Evolutionary conservation across 78 protist genomes (phyloP), one percentile per base, ranked within the genome.

Genomic region (Dictyostelium intermedium): DNA sequence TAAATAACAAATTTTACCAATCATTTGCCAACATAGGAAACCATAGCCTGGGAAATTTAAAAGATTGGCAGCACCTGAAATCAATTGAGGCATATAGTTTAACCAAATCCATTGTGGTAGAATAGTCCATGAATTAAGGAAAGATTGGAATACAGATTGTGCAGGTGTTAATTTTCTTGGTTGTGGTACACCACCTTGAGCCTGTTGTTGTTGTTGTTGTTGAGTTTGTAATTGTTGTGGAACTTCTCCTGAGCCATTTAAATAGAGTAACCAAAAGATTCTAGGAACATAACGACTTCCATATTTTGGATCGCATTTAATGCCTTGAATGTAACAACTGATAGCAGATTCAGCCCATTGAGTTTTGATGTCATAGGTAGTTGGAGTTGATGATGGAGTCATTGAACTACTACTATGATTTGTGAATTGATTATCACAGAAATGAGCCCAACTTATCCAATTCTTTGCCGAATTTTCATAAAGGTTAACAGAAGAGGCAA

Each of bases 401-500:
- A 72, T 72, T 18, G 79, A 34, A 34, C 45, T 72, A 16, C 25
- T 50, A 27, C 18, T 34, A n/a, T 77, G 61, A 61, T 66, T 76
- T 0, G 84, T 70, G 37, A 95, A 95, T 70, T 79, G 94, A 27
- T 91, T 82, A 45, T 96, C 98, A 72, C 97, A 95, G 69, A 81
- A 95, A n/a, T 77, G 56, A n/a, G 92, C 97, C 98, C 97, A 95
- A 25, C 78, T 89, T 13, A 77, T 25, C 97, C 98, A 95, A 43
- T 82, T 92, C 84, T 78, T 77, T 25, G 98, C 30, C 43, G 39
- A 81, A 87, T 79, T 95, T n/a, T 97, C 97, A 83, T 27, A 87
- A 25, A 85, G 76, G 37, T 39, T 25, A 3, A 97, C 69, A 18
- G 97, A 86, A 7, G 97, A 84, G 2, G 96, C 56, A 72, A 95